These are phyloP conservation scores for Diaporthe sp. DNA, from an alignment of 2,329 filamentous ascomycete genomes.

Conservation along the genomic window DNA sequence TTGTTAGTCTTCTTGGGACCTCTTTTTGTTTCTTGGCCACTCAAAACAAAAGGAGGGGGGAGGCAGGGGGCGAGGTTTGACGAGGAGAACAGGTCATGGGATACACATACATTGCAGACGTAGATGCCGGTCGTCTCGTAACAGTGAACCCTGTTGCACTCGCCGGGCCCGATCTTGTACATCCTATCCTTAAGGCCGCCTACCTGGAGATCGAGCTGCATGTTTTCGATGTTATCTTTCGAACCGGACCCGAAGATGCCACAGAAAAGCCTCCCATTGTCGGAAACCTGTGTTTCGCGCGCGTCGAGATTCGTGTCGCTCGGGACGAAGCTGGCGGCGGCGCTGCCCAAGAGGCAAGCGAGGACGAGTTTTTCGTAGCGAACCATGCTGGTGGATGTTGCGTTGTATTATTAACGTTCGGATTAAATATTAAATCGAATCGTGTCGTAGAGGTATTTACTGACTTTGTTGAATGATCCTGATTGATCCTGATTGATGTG, in stretches of 20 bases:
- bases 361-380: background rate
- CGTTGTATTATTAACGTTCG: background rate
- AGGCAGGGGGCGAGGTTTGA: no score
- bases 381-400: background rate
- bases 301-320: background rate
- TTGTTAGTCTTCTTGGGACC: background rate
- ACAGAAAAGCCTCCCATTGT: slow-evolving; percentile 29
- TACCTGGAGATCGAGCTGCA: slow-evolving; percentile 1
- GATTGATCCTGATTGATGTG: background rate
- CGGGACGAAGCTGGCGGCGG: background rate
- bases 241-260: slow-evolving; percentile 25
- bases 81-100: background rate
- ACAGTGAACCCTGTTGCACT: slow-evolving; percentile 28
- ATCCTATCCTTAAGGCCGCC: slow-evolving; percentile 12
- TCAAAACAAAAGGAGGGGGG: background rate
- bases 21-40: background rate
- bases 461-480: no score
- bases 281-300: background rate
- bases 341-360: background rate
- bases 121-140: slow-evolving; percentile 28
- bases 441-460: no score
- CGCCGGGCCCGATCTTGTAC: background rate
- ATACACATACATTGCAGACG: slow-evolving; percentile 30
- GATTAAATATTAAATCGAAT: background rate
- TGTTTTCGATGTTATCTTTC: background rate